These are phyloP conservation scores for Schizochytrium sp. DNA, from an alignment of 108 stramenopile genomes.

Conservation along the genomic window DNA sequence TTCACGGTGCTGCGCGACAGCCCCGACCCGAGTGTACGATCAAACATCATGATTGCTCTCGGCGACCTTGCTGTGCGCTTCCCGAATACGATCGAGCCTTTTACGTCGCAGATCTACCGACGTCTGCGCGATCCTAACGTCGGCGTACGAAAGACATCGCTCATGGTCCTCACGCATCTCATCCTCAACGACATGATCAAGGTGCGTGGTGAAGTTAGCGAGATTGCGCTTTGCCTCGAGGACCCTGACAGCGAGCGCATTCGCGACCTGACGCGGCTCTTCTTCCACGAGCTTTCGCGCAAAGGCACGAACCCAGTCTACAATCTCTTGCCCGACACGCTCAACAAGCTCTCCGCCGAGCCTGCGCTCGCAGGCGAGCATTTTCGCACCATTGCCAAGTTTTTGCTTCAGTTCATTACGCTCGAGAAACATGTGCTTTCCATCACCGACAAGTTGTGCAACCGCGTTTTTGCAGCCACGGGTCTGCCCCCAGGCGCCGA, in stretches of 20 bases:
- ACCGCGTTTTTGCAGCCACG: conserved; percentile 59
- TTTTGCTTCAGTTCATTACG: conserved; percentile 86
- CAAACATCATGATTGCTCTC: conserved; percentile 85
- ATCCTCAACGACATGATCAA: conserved; percentile 98
- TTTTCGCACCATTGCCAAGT: conserved; percentile 79
- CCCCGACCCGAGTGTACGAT: conserved; percentile 69
- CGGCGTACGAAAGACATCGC: conserved; percentile 78
- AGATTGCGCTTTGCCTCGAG: conserved; percentile 78
- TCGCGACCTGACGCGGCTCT: conserved; percentile 73
- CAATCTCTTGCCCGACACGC: conserved; percentile 94
- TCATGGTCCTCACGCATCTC: conserved; percentile 92
- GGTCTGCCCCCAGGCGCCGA: not conserved
- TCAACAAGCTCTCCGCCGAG: conserved; percentile 69
- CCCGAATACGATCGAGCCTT: conserved; percentile 95
- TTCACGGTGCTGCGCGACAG: conserved; percentile 78
- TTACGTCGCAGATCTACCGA: conserved; percentile 82
- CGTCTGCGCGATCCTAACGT: conserved; percentile 77
- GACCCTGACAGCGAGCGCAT: conserved; percentile 69
- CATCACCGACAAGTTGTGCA: conserved; percentile 81
- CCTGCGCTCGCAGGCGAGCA: not conserved
- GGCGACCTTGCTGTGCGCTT: conserved; percentile 94
- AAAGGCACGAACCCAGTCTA: conserved; percentile 79
- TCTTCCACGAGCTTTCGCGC: conserved; percentile 79
- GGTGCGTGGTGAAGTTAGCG: conserved; percentile 81
- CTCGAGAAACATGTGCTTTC: conserved; percentile 87